These are phyloP conservation scores for Singerocomus rubriflavus DNA, from an alignment of 1,284 basidiomycete species.

Conservation along the genomic window DNA sequence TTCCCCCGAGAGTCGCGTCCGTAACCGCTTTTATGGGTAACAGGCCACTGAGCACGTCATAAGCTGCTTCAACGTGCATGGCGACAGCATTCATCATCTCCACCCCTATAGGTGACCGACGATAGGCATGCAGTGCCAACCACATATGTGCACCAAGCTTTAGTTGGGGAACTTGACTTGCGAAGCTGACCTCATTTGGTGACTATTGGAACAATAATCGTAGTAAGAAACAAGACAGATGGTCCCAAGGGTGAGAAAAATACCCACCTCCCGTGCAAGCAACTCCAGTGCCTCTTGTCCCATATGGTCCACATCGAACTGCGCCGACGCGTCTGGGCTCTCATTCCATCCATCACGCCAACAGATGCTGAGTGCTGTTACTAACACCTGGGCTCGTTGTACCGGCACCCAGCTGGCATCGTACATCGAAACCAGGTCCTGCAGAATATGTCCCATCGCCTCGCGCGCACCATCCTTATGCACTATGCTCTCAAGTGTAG, in stretches of 20 bases:
- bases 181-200: slow-evolving; percentile 41
- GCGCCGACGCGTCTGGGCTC: slow-evolving; percentile 23
- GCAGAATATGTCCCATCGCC: slow-evolving; percentile 42
- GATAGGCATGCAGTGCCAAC: slow-evolving; percentile 63
- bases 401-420: slow-evolving; percentile 46
- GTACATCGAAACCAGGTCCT: slow-evolving; percentile 52
- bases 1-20: slow-evolving; percentile 25
- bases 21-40: slow-evolving; percentile 18
- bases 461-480: slow-evolving; percentile 53
- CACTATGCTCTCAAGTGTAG: slow-evolving; percentile 47
- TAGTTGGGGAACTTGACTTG: slow-evolving; percentile 45
- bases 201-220: slow-evolving; percentile 29
- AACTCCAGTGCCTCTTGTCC: slow-evolving; percentile 43
- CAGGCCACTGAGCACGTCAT: slow-evolving; percentile 42
- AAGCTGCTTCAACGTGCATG: slow-evolving; percentile 50
- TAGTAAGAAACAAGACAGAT: neutral
- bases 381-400: slow-evolving; percentile 49
- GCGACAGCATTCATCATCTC: slow-evolving; percentile 42
- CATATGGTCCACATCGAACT: slow-evolving; percentile 32
- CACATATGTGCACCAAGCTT: slow-evolving; percentile 55
- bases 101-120: slow-evolving; percentile 32
- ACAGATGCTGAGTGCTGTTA: slow-evolving; percentile 49
- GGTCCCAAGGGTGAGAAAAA: neutral
- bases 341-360: slow-evolving; percentile 43
- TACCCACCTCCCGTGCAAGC: slow-evolving; percentile 41